Percentiles rank a stretch among this genome's conserved stretches.
Evolutionary conservation across 2,329 filamentous ascomycete genomes (phyloP).

Genomic region (Alternaria sp.): DNA sequence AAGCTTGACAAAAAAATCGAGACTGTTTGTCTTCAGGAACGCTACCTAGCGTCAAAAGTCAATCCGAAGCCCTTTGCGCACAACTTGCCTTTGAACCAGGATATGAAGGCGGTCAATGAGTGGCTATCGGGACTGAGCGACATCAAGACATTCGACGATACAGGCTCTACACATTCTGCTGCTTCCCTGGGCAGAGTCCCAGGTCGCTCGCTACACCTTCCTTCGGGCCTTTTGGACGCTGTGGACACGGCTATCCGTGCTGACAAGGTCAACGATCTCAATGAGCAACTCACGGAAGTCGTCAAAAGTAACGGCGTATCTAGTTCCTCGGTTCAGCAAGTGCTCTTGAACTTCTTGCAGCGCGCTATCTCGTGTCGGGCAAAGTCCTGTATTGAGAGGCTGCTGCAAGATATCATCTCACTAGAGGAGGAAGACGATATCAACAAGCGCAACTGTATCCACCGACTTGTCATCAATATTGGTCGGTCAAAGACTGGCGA

Average conservation of each 20-base stretch:
- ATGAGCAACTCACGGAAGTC: slow-evolving; percentile 65
- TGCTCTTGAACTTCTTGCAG: slow-evolving; percentile 84
- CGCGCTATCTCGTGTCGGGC: slow-evolving; percentile 76
- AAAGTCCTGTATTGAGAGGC: slow-evolving; percentile 72
- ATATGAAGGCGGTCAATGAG: slow-evolving; percentile 79
- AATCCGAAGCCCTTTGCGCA: slow-evolving; percentile 88
- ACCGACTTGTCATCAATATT: slow-evolving; percentile 90
- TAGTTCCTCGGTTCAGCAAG: slow-evolving; percentile 65
- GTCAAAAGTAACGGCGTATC: slow-evolving; percentile 59
- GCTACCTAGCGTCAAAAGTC: slow-evolving; percentile 90
- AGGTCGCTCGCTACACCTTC: slow-evolving; percentile 76
- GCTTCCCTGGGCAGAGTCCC: slow-evolving; percentile 79
- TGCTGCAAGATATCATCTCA: slow-evolving; percentile 73
- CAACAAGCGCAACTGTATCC: slow-evolving; percentile 91
- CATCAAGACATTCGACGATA: slow-evolving; percentile 77
- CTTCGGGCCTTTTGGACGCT: slow-evolving; percentile 72
- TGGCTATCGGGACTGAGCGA: slow-evolving; percentile 88
- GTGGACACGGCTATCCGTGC: slow-evolving; percentile 76
- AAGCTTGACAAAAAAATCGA: slow-evolving; percentile 96
- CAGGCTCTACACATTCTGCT: slow-evolving; percentile 72
- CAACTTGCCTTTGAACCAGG: slow-evolving; percentile 66
- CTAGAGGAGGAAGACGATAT: slow-evolving; percentile 91
- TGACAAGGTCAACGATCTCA: slow-evolving; percentile 68
- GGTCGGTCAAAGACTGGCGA: slow-evolving; percentile 73
- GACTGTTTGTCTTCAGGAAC: slow-evolving; percentile 76